Evolutionary conservation across 257 asterid species (phyloP).

Genomic region (Prunella vulgaris): DNA sequence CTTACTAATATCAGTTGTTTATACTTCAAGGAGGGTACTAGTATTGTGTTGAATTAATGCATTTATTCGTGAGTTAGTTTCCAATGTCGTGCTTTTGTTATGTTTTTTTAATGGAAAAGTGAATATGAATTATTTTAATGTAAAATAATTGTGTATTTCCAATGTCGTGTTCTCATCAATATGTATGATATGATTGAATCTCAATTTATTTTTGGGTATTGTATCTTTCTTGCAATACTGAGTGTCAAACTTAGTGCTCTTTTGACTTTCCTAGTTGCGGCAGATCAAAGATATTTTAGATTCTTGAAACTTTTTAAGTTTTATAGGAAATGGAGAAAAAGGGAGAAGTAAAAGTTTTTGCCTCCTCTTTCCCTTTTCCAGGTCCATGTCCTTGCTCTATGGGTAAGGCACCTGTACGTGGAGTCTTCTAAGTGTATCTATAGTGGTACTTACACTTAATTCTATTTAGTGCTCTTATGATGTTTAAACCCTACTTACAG

Average conservation of each 20-base stretch:
- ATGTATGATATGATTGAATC: background rate
- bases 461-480: background rate
- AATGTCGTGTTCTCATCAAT: background rate
- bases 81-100: background rate
- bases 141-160: background rate
- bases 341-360: slow-evolving; percentile 17
- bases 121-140: background rate
- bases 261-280: background rate
- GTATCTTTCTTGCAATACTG: background rate
- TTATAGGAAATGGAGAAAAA: slow-evolving; percentile 11
- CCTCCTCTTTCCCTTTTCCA: slow-evolving; percentile 27
- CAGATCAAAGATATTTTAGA: slow-evolving; percentile 1
- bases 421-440: slow-evolving; percentile 15
- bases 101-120: background rate
- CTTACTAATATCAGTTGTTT: background rate
- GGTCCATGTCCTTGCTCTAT: slow-evolving; percentile 22
- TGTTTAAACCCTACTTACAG: background rate
- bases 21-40: background rate
- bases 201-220: background rate
- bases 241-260: background rate
- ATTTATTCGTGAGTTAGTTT: background rate
- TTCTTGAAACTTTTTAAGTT: background rate
- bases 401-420: slow-evolving; percentile 20
- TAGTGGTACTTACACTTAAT: slow-evolving; percentile 21
- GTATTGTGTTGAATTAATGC: background rate